Evolutionary conservation across 768 basidiomycete species (phyloP), one percentile per base, ranked within the genome.

Genomic region (Termitomyces sp.): DNA sequence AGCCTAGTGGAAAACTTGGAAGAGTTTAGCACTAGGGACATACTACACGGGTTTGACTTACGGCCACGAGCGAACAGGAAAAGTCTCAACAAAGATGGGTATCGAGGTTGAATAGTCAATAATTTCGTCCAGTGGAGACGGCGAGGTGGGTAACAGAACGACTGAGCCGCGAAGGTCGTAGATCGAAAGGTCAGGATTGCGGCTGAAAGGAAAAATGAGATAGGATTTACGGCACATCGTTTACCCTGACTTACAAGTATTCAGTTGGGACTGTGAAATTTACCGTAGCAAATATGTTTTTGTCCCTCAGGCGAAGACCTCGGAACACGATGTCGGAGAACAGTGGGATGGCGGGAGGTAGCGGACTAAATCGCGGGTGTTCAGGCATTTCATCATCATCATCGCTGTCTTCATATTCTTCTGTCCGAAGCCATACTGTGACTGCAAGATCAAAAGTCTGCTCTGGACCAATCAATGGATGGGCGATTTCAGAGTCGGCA

Each of bases 101-200:
- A 67, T 69, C 66, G 70, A 73, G 4, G 63, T 66, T 7, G 73
- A 70, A 40, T 65, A 75, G 38, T 67, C 69, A 14, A 57, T 63
- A 2, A 69, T 63, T 25, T 64, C 53, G 50, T 69, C 66, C 0
- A 73, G 57, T 3, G 64, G 63, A 9, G 73, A 74, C 1, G 72
- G 65, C 1, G 68, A 60, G 2, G 66, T 66, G 3, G 73, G 74
- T 47, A 73, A 54, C n/a, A 75, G 67, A 14, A 72, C 66, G 21
- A 75, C 70, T 8, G 73, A 71, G 4, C 69, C 75, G 19, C 73
- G 69, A 32, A 77, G 63, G 61, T 77, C 73, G 29, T 70, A 68
- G 46, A 64, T 65, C 4, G 62, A 58, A 37, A 75, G 59, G 4
- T 65, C 51, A 1, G 41, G n/a, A 9, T 62, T 62, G 51, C 63